These are phyloP conservation scores for Marasmius sp. DNA, from an alignment of 1,284 basidiomycete species.

Conservation along the genomic window DNA sequence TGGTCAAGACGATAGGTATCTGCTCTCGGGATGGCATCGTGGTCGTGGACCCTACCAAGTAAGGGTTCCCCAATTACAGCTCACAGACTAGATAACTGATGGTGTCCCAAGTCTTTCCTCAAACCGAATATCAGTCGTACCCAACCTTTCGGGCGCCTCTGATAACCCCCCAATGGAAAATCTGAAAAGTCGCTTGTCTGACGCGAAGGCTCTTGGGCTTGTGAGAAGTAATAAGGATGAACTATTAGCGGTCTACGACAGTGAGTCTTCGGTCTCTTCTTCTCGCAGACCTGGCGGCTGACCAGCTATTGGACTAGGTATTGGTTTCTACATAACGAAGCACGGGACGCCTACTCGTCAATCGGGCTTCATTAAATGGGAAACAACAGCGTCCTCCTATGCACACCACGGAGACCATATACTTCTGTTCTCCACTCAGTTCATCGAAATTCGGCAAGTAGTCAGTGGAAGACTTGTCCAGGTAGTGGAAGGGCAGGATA, in stretches of 20 bases:
- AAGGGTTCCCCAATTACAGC: slow-evolving; percentile 21
- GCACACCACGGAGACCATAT: slow-evolving; percentile 59
- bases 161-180: slow-evolving; percentile 40
- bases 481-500: slow-evolving; percentile 67
- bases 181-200: slow-evolving; percentile 61
- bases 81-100: slow-evolving; percentile 6
- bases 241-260: slow-evolving; percentile 70
- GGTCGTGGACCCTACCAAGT: slow-evolving; percentile 69
- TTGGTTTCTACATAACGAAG: slow-evolving; percentile 74
- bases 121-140: slow-evolving; percentile 49
- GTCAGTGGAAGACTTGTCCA: slow-evolving; percentile 67
- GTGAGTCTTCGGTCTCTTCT: slow-evolving; percentile 36
- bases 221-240: slow-evolving; percentile 57
- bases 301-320: slow-evolving; percentile 28
- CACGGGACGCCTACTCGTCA: slow-evolving; percentile 63
- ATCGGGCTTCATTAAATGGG: slow-evolving; percentile 71
- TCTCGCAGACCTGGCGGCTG: neutral
- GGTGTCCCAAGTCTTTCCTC: slow-evolving; percentile 35
- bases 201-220: slow-evolving; percentile 65
- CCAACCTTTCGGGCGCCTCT: slow-evolving; percentile 54
- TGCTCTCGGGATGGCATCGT: slow-evolving; percentile 63
- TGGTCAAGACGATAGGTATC: slow-evolving; percentile 64
- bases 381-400: slow-evolving; percentile 60
- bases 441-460: slow-evolving; percentile 69
- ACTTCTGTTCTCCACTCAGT: slow-evolving; percentile 69